Base-by-base conservation (phyloP, 179 eudicot genomes). In the Camellia oleifera region DNA sequence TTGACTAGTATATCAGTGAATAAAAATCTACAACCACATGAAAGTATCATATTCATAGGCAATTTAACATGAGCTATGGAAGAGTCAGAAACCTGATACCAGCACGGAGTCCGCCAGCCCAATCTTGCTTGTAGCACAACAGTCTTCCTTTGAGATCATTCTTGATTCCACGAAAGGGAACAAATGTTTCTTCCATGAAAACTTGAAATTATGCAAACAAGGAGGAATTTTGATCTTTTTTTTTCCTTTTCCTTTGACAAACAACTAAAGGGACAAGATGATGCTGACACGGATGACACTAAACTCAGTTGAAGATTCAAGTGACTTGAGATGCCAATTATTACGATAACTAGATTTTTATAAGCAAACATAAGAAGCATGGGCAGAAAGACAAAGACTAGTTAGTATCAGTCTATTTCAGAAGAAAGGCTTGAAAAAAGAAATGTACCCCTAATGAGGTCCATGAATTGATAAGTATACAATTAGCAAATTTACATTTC, bases 121-220 rank as follows among this genome's bases (percentile, higher is more conserved):
- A 97, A 74, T 97, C 99, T 90, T 97, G 94, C 87, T 92, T 94
- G 86, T 94, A 97, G 91, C 98, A 97, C 68, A 87, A 72, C 66
- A 97, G 82, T 80, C 99, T 91, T 81, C 89, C 94, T 84, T 87
- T 89, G 61, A 97, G 88, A 88, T 97, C 99, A 85, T 94, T 94
- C 85, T 89, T 93, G 69, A 97, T 94, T 52, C 99, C 99, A 48
- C 97, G 97, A 67, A 97, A 87, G 7, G 99, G 99, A 78, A 93
- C 93, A 82, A 94, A 94, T 40, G 95, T 92, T 84, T 97, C 98
- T 86, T 97, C 99, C 99, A 97, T 97, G 83, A 77, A 64, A 80
- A 81, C 72, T 70, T 63, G 13, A 56, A 86, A 68, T 5, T 53
- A 40, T 18, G 80, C 45, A 69, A 81, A 73, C 57, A 71, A 74